Conservation (phyloP, 768 basidiomycete genomes). For the Brasilioporus rufonigricans region DNA sequence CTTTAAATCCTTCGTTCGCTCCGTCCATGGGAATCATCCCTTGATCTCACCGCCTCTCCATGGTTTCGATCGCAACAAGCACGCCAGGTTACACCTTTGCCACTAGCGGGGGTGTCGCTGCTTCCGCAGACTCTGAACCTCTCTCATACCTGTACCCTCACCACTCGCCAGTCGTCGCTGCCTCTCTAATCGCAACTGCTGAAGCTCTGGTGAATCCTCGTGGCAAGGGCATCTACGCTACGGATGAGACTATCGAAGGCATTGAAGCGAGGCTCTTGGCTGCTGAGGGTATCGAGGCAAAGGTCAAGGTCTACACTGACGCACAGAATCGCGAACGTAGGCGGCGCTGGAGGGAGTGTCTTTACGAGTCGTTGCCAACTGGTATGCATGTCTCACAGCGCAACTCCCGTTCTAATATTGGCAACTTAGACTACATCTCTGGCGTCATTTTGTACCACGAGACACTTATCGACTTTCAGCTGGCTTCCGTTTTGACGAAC, state of each 20-base stretch:
- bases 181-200: constrained; percentile 44
- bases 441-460: constrained; percentile 52
- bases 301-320: constrained; percentile 29
- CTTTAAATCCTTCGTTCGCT: too few species aligned
- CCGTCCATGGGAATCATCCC: too few species aligned
- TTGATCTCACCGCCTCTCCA: too few species aligned
- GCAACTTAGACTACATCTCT: constrained; percentile 43
- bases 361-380: constrained; percentile 41
- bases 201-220: constrained; percentile 44
- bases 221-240: constrained; percentile 54
- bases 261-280: too few species aligned
- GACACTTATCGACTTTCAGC: constrained; percentile 48
- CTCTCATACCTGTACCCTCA: constrained; percentile 37
- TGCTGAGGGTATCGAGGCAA: constrained; percentile 26
- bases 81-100: constrained; percentile 36
- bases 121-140: constrained; percentile 8
- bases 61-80: neutral
- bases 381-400: constrained; percentile 26
- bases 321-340: constrained; percentile 40
- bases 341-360: constrained; percentile 42
- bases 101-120: constrained; percentile 1
- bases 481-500: constrained; percentile 41
- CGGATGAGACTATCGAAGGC: constrained; percentile 48
- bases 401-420: neutral
- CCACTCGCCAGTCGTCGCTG: constrained; percentile 40